phyloP scores from a whole-genome alignment of 2,329 filamentous ascomycete genomes.

The Penicillium sp. region DNA sequence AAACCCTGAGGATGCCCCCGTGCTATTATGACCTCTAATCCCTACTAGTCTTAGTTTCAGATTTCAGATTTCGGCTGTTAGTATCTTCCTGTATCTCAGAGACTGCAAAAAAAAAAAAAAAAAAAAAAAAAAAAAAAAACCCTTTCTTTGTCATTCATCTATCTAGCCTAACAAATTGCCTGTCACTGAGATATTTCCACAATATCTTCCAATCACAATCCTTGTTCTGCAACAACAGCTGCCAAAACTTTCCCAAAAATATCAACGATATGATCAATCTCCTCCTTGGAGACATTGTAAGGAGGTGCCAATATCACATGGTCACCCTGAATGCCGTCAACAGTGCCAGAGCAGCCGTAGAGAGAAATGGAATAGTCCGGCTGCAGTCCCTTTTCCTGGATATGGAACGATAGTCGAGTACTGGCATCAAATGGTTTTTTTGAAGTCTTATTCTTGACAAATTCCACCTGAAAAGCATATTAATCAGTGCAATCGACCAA shows the following conservation, averaged over 20 bases:
- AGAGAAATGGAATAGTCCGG: conserved; percentile 57
- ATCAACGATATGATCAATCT: conserved; percentile 61
- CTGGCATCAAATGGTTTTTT: conserved; percentile 59
- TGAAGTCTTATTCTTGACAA: conserved; percentile 59
- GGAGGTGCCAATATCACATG: conserved; percentile 72
- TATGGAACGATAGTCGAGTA: conserved; percentile 49
- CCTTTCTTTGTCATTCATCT: not conserved
- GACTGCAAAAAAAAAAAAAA: too few relatives aligned
- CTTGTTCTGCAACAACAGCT: conserved; percentile 48
- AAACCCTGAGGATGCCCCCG: too few relatives aligned
- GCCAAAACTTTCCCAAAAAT: conserved; percentile 56
- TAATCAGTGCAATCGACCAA: not conserved
- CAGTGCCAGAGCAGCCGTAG: conserved; percentile 67
- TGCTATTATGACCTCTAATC: too few relatives aligned
- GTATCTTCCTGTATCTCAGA: too few relatives aligned
- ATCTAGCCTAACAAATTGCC: not conserved
- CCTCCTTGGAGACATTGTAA: conserved; percentile 64
- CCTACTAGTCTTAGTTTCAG: too few relatives aligned
- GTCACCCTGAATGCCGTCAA: conserved; percentile 65
- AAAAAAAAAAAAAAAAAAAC: too few relatives aligned
- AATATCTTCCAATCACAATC: not conserved
- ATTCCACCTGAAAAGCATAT: conserved; percentile 52
- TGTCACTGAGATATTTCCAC: not conserved
- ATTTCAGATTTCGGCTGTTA: too few relatives aligned
- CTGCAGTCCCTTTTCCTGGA: conserved; percentile 56